Evolutionary conservation across 1,139 yeast species (phyloP), one percentile per base, ranked within the genome.

Genomic region (Ogataea hybrid): DNA sequence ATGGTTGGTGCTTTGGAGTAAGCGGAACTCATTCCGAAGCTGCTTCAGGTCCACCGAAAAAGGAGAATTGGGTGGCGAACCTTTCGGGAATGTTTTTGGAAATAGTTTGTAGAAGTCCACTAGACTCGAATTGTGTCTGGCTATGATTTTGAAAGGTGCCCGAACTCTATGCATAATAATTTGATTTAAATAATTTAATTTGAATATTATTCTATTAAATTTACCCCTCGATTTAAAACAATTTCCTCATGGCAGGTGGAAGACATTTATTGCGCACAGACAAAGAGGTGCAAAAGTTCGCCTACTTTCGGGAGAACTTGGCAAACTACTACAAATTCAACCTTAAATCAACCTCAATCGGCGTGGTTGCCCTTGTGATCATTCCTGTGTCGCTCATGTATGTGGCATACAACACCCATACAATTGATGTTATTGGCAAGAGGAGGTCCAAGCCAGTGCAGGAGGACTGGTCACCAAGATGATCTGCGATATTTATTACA

Each of bases 11-110:
- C 85, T 76, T 60, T 92, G 97, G 28, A 89, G 67, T 8, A 59
- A 56, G 36, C 95, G 69, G 59, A 81, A 90, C 58, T 92, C 98
- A 44, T 79, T 73, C 40, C 95, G 74, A 40, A 92, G 69, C 10
- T 64, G 57, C 42, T 71, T 67, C 9, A 68, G 58, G 52, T 86
- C 79, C 11, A 88, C 64, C 6, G 62, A 56, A 65, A 89, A 90
- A 20, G 76, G 63, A 21, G 81, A 82, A 3, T 58, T 51, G 1
- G 89, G 87, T 0, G 94, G 92, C 2, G 82, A 79, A 0, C 84
- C 84, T 2, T 69, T 44, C 0, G 89, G 86, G 50, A 87, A 82
- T 0, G 86, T 78, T 54, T 73, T 68, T 1, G 97, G 97, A 61
- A 92, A 92, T 22, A 86, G 60, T 21, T 70, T 64, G 59, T 81